Base-by-base conservation (phyloP, 164 flowering plant species). In the Piper longum region DNA sequence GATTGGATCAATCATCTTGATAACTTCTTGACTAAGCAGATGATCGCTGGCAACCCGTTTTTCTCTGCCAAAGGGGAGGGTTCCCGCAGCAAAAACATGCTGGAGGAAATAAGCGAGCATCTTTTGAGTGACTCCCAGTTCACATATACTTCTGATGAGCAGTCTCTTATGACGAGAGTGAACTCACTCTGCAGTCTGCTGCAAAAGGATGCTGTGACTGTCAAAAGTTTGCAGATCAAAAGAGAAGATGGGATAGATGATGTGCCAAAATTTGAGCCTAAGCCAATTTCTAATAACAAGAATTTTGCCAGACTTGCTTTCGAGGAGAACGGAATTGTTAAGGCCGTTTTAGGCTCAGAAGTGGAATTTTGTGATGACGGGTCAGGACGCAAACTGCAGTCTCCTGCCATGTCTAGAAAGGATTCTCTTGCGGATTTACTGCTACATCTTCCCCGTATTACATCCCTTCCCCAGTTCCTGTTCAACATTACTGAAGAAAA, bases 361-460 rank as follows among this genome's bases (percentile, higher is more conserved):
- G 79, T 48, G 12, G 52, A 69, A 7, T 3, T 40, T 3, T 13
- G 56, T 7, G 71, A 64, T 66, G 82, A 76, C 63, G 64, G 43
- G 5, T 64, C 78, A n/a, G 70, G 75, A 43, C 54, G 65, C 75
- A 83, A 78, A 75, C 67, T 26, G 52, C 60, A 72, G 57, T 62
- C 74, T 12, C 63, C 79, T 4, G 71, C 71, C 45, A 82, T 89
- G 81, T 73, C 87, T 4, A 85, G 97, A 74, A 89, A 78, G 64
- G 98, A 92, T 62, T 92, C 98, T 0, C 80, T 79, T 44, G 81
- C 84, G 40, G 98, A 92, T 4, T 57, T 92, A 74, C 79, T 89
- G 69, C 84, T 83, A 60, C 81, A 89, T 65, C 93, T 92, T 19
- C 98, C 96, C 18, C 85, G 97, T 1, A 86, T 92, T 41, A 81